These are phyloP conservation scores for Neurospora cerealis DNA, from an alignment of 495 filamentous ascomycete genomes.

Conservation along the genomic window DNA sequence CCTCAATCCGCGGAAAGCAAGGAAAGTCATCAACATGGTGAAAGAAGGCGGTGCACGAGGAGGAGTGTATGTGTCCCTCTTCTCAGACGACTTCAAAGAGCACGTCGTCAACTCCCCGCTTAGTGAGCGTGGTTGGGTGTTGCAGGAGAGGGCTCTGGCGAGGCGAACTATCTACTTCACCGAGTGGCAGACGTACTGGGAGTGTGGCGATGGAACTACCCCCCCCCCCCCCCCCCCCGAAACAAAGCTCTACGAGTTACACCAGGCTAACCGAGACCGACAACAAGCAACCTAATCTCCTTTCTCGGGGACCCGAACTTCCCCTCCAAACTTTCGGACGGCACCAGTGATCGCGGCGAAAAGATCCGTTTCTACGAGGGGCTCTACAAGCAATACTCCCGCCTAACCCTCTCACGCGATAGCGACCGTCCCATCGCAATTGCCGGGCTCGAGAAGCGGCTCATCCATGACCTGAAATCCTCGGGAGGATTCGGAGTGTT, in stretches of 20 bases:
- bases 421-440: slow-evolving; percentile 24
- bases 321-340: slow-evolving; percentile 13
- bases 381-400: slow-evolving; percentile 23
- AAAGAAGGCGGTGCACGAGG: no score
- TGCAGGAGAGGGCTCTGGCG: slow-evolving; percentile 33
- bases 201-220: slow-evolving; percentile 28
- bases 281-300: slow-evolving; percentile 19
- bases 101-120: slow-evolving; percentile 25
- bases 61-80: slow-evolving; percentile 16
- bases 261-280: no score
- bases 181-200: slow-evolving; percentile 28
- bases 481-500: slow-evolving; percentile 17
- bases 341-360: slow-evolving; percentile 1
- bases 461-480: slow-evolving; percentile 9
- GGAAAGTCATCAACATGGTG: no score
- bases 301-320: slow-evolving; percentile 30
- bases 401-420: slow-evolving; percentile 11
- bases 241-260: no score
- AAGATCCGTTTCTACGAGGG: slow-evolving; percentile 20
- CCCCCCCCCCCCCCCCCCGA: background rate
- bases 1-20: background rate
- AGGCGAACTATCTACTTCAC: slow-evolving; percentile 34
- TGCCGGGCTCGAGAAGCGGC: slow-evolving; percentile 20
- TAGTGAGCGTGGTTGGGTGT: slow-evolving; percentile 30
- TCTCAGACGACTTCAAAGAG: slow-evolving; percentile 22